Base-by-base conservation (phyloP, 1,284 basidiomycete species). In the Schizophyllum commune region DNA sequence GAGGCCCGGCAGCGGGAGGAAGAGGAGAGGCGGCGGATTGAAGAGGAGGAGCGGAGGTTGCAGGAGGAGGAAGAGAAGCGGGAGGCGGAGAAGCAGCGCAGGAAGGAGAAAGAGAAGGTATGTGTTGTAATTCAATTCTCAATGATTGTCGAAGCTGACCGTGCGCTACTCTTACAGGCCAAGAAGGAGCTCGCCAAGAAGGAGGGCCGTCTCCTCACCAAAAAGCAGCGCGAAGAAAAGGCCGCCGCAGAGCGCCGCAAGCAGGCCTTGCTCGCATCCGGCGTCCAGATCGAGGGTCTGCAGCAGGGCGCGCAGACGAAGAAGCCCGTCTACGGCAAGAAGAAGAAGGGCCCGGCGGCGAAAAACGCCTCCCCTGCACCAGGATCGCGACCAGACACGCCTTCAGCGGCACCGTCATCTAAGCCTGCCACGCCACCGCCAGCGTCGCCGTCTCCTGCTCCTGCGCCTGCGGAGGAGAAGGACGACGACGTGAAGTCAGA, bases 201-300 rank as follows among this genome's bases (percentile, higher is more conserved):
- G 72, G 94, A 97, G 74, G 95, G 95, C 34, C 85, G 90, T 60
- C 77, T 94, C 33, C 81, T 98, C 56, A 97, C 95, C 5, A 93
- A 95, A 72, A 98, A 97, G 76, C 96, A 99, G 74, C 98, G 96
- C 76, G 92, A 94, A 69, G 96, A 98, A 73, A 89, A 85, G 68
- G 91, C 91, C 17, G 91, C 89, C 63, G 96, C 95, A 7, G 96
- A 98, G 73, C 85, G 93, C 47, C 86, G 96, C 61, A 92, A 90
- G 74, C 86, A 96, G 74, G 96, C 96, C 3, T 83, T 99, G 62
- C 81, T 99, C 58, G 86, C 89, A 21, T 92, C 92, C 32, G 95
- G 95, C 57, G 91, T 94, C 61, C 88, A 91, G 68, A 89, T 99
- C 64, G 95, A 96, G 66, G 97, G 92, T 62, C 79, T 98, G 52